Conservation (phyloP, 495 filamentous ascomycete genomes). For the Jackrogersella multiformis region DNA sequence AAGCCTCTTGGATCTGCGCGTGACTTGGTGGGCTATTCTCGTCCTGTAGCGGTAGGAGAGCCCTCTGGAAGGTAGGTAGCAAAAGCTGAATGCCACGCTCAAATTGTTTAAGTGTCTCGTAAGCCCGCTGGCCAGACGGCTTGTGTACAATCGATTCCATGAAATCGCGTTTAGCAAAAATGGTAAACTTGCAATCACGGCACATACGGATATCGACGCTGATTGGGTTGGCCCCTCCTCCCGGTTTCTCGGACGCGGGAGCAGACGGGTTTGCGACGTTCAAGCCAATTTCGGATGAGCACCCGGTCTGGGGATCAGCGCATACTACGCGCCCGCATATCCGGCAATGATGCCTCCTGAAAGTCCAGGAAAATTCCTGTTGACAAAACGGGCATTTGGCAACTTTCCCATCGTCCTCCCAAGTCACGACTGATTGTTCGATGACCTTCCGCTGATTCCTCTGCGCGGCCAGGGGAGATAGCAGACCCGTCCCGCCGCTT, state of each 20-base stretch:
- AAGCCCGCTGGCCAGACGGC: constrained; percentile 80
- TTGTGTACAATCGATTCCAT: constrained; percentile 70
- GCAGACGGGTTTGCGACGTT: constrained; percentile 65
- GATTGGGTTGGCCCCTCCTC: constrained; percentile 56
- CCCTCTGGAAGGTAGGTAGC: constrained; percentile 85
- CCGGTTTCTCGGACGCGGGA: constrained; percentile 47
- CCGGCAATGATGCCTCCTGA: constrained; percentile 92
- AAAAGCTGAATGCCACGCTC: constrained; percentile 86
- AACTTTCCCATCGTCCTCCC: constrained; percentile 91
- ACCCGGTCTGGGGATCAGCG: constrained; percentile 81
- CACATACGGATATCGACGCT: constrained; percentile 89
- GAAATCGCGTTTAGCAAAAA: constrained; percentile 89
- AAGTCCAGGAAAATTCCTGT: constrained; percentile 91
- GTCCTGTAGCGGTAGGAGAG: constrained; percentile 65
- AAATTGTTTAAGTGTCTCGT: constrained; percentile 88
- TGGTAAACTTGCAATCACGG: constrained; percentile 82
- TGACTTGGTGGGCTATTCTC: constrained; percentile 69
- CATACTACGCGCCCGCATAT: constrained; percentile 94
- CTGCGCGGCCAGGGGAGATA: constrained; percentile 54
- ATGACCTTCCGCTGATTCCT: constrained; percentile 75
- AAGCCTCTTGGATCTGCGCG: constrained; percentile 83
- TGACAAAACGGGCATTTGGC: constrained; percentile 88
- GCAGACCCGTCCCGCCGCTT: constrained; percentile 40
- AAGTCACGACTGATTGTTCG: constrained; percentile 91
- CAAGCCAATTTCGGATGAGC: constrained; percentile 84